Conservation (phyloP, 768 basidiomycete genomes). For the Tulasnella sp. region DNA sequence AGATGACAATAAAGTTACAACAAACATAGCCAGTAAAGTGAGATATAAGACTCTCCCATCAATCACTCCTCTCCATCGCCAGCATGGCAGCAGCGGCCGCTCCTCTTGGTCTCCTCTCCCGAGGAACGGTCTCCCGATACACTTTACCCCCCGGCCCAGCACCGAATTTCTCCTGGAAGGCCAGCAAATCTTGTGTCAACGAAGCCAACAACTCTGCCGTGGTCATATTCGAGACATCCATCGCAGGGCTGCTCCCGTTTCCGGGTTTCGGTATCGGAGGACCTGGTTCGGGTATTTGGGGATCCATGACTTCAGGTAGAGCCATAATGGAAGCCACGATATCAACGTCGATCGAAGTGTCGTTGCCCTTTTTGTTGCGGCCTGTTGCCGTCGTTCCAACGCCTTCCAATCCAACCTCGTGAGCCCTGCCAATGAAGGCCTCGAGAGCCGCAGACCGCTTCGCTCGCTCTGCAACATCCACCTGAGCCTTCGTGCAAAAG, state of each 20-base stretch:
- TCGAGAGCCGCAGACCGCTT: conserved; percentile 17
- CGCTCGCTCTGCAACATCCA: conserved; percentile 21
- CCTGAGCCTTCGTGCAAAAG: conserved; percentile 21
- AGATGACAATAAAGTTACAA: conserved; percentile 1
- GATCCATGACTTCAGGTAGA: conserved; percentile 5
- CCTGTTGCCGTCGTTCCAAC: conserved; percentile 11
- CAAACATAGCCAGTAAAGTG: neutral
- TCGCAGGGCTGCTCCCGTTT: neutral
- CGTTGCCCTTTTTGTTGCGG: neutral
- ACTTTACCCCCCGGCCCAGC: conserved; percentile 22
- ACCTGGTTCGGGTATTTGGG: neutral
- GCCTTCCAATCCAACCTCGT: conserved; percentile 4
- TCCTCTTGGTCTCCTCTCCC: conserved; percentile 16
- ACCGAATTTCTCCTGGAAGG: conserved; percentile 23
- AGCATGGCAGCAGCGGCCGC: conserved; percentile 17
- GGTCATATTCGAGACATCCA: conserved; percentile 13
- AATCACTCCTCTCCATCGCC: conserved; percentile 16
- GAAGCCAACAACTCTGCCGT: conserved; percentile 21
- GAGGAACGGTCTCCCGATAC: conserved; percentile 14
- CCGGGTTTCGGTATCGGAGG: neutral
- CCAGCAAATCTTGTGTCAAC: conserved; percentile 19
- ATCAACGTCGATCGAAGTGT: neutral
- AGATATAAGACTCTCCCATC: neutral
- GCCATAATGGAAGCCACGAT: neutral
- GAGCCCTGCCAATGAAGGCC: conserved; percentile 9